A percentile compares a stretch with the other conserved stretches of the same genome.
Evolutionary conservation across 768 basidiomycete species (phyloP).

Genomic region (Mycena floridula): DNA sequence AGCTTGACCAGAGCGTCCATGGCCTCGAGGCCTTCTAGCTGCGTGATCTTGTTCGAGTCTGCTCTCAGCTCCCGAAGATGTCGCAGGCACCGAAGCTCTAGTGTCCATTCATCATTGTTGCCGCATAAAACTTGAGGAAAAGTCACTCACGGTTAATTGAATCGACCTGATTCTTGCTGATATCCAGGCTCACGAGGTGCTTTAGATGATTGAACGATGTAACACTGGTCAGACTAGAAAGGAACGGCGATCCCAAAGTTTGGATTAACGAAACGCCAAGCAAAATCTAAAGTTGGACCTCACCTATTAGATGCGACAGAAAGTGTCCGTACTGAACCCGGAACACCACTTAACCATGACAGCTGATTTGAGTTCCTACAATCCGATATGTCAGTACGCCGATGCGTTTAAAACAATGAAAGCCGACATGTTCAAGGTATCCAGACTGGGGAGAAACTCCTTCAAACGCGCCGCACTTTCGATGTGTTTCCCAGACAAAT

Average conservation of each 20-base stretch:
- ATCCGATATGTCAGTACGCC: slow-evolving; percentile 3
- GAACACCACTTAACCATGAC: slow-evolving; percentile 77
- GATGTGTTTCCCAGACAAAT: slow-evolving; percentile 65
- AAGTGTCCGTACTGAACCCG: slow-evolving; percentile 64
- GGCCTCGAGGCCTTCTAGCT: slow-evolving; percentile 67
- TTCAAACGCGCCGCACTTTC: slow-evolving; percentile 81
- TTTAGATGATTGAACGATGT: slow-evolving; percentile 85
- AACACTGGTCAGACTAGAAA: slow-evolving; percentile 67
- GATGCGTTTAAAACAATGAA: slow-evolving; percentile 3
- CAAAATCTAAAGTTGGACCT: slow-evolving; percentile 1
- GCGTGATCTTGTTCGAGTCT: slow-evolving; percentile 78
- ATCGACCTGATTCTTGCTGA: slow-evolving; percentile 76
- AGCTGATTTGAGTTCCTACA: slow-evolving; percentile 67
- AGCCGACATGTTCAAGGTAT: slow-evolving; percentile 65
- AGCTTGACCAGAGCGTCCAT: slow-evolving; percentile 83
- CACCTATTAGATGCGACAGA: slow-evolving; percentile 76
- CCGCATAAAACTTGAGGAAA: too few relatives aligned
- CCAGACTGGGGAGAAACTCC: slow-evolving; percentile 84
- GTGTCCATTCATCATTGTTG: slow-evolving; percentile 1
- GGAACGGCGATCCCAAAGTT: slow-evolving; percentile 4
- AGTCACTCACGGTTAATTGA: slow-evolving; percentile 2
- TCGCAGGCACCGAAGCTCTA: slow-evolving; percentile 79
- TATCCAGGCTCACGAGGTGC: slow-evolving; percentile 85
- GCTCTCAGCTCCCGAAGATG: slow-evolving; percentile 86
- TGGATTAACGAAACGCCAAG: slow-evolving; percentile 1